These are phyloP conservation scores for Magnolia sinica DNA, from an alignment of 164 flowering plant genomes.

Conservation along the genomic window DNA sequence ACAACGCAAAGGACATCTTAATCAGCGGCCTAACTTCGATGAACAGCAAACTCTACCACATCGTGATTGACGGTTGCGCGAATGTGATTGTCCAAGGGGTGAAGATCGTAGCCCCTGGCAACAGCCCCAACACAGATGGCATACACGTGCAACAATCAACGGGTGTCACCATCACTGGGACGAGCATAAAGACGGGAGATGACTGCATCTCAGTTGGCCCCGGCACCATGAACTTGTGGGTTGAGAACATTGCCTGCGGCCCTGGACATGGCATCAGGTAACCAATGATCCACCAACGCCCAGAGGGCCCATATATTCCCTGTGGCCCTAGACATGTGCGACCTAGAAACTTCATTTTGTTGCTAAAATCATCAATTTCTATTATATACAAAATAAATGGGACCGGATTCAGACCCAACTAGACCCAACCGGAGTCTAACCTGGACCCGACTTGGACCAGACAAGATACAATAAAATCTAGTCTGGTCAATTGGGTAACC, in stretches of 20 bases:
- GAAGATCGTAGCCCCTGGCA: conserved; percentile 25
- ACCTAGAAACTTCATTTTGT: too few species aligned
- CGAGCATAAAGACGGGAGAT: conserved; percentile 16
- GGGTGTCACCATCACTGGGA: conserved; percentile 23
- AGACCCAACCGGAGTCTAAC: too few species aligned
- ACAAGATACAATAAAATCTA: too few species aligned
- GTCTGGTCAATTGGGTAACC: too few species aligned
- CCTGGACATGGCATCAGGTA: conserved; percentile 38
- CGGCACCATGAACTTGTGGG: conserved; percentile 23
- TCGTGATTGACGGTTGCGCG: conserved; percentile 22
- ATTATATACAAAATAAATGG: too few species aligned
- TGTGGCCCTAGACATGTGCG: too few species aligned
- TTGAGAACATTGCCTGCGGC: conserved; percentile 21
- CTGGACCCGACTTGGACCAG: too few species aligned
- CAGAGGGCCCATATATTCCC: too few species aligned
- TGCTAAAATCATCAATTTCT: too few species aligned
- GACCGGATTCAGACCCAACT: too few species aligned
- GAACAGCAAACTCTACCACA: conserved; percentile 29
- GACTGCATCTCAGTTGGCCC: conserved; percentile 37
- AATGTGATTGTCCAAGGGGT: conserved; percentile 21
- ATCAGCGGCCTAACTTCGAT: conserved; percentile 26
- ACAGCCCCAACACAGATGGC: conserved; percentile 44
- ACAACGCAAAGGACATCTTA: conserved; percentile 9
- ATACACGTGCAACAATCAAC: conserved; percentile 29
- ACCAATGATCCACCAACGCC: not conserved